These are phyloP conservation scores for Boletales sp. DNA, from an alignment of 768 basidiomycete species.

Conservation along the genomic window DNA sequence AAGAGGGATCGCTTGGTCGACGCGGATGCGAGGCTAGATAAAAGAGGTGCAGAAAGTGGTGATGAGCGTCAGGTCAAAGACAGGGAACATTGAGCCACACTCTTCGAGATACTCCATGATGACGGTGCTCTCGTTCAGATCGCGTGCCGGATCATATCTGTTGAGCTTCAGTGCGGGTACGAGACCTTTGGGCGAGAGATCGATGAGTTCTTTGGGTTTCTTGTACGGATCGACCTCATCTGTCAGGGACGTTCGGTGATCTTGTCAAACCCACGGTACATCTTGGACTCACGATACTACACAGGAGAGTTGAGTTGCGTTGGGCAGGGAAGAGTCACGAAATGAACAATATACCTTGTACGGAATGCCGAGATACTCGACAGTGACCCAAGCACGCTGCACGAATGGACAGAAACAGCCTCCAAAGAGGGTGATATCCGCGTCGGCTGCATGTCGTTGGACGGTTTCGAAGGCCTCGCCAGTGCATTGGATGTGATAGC, in stretches of 20 bases:
- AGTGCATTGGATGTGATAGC: constrained; percentile 40
- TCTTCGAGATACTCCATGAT: constrained; percentile 80
- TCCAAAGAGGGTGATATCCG: constrained; percentile 64
- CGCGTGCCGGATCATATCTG: constrained; percentile 50
- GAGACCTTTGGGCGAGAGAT: constrained; percentile 77
- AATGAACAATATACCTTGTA: constrained; percentile 60
- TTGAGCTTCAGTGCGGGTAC: constrained; percentile 68
- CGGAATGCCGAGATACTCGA: constrained; percentile 66
- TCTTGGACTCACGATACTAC: constrained; percentile 38
- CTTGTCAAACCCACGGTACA: background rate
- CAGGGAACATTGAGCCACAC: constrained; percentile 33
- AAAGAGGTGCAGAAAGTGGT: background rate
- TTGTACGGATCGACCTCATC: constrained; percentile 83
- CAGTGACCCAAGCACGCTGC: constrained; percentile 73
- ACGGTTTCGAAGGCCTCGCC: constrained; percentile 57
- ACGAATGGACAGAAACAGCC: constrained; percentile 82
- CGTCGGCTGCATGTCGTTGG: constrained; percentile 40
- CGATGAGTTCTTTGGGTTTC: constrained; percentile 76
- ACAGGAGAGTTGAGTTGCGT: background rate
- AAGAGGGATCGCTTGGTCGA: constrained; percentile 51
- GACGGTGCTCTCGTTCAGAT: constrained; percentile 76
- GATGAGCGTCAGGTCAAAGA: background rate
- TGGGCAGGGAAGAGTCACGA: background rate
- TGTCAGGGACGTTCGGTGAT: constrained; percentile 20
- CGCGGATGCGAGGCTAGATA: constrained; percentile 44